Conservation (phyloP, 164 flowering plant genomes). For the Vitis riparia region DNA sequence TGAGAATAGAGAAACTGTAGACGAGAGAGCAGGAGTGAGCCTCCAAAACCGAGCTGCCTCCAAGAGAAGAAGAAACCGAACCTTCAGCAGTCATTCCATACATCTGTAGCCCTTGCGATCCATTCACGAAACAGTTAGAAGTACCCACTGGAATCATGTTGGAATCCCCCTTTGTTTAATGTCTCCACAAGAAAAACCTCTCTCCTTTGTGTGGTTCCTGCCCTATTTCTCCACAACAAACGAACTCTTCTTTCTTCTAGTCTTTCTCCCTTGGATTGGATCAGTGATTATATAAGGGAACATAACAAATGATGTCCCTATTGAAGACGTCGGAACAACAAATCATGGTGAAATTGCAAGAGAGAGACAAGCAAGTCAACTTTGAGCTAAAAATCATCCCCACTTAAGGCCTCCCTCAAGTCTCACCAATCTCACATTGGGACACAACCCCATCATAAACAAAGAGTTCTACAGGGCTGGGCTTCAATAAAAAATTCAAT, state of each 20-base stretch:
- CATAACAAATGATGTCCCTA: not conserved
- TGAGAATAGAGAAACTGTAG: constrained; percentile 52
- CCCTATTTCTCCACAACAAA: no score
- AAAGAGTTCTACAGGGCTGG: not conserved
- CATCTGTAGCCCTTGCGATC: constrained; percentile 23
- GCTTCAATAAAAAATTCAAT: not conserved
- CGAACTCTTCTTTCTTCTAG: not conserved
- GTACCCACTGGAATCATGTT: constrained; percentile 28
- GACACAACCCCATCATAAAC: constrained; percentile 9
- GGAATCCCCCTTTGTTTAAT: not conserved
- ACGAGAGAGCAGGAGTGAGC: constrained; percentile 38
- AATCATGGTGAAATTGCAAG: not conserved
- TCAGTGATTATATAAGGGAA: constrained; percentile 5
- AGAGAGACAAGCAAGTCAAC: constrained; percentile 22
- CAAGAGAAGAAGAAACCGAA: constrained; percentile 14
- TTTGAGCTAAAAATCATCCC: constrained; percentile 21
- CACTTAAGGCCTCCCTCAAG: constrained; percentile 39
- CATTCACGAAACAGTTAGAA: constrained; percentile 25
- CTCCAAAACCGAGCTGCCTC: constrained; percentile 3
- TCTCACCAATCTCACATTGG: constrained; percentile 15
- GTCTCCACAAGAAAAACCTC: not conserved
- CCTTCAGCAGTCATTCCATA: constrained; percentile 21
- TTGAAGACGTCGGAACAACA: not conserved
- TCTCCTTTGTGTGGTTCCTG: not conserved
- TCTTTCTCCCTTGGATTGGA: not conserved